phyloP scores from a whole-genome alignment of 495 filamentous ascomycete genomes.

The Wilcoxina mikolae region DNA sequence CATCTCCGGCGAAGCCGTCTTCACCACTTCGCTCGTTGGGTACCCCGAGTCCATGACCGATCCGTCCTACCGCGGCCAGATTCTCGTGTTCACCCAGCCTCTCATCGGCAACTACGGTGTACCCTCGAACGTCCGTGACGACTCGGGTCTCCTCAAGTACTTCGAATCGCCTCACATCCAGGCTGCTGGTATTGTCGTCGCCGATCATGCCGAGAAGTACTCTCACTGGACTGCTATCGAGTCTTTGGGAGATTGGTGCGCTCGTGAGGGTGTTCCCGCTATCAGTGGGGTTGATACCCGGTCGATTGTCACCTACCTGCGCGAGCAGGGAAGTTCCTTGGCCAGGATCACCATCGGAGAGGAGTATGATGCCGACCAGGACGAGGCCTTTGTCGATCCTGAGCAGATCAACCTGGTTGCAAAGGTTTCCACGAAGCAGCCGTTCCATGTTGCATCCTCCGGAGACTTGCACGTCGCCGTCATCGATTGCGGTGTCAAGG shows the following conservation, averaged over 20 bases:
- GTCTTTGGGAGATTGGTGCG: constrained; percentile 85
- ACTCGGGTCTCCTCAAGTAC: constrained; percentile 70
- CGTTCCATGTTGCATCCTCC: constrained; percentile 72
- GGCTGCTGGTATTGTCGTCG: constrained; percentile 86
- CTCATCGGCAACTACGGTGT: constrained; percentile 98
- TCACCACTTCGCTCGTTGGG: constrained; percentile 51
- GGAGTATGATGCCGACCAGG: constrained; percentile 96
- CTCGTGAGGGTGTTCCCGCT: constrained; percentile 84
- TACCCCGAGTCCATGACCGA: constrained; percentile 98
- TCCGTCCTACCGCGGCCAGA: constrained; percentile 96
- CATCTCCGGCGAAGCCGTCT: constrained; percentile 88
- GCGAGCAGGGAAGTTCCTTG: constrained; percentile 89
- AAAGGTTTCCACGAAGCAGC: constrained; percentile 90
- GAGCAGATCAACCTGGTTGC: constrained; percentile 92
- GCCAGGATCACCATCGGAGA: constrained; percentile 91
- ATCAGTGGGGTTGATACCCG: constrained; percentile 96
- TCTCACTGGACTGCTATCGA: constrained; percentile 98
- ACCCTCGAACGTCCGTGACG: constrained; percentile 53
- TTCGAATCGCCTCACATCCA: constrained; percentile 96
- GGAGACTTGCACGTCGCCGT: constrained; percentile 83
- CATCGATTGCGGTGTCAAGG: constrained; percentile 97
- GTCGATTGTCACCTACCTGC: constrained; percentile 85
- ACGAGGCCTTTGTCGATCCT: constrained; percentile 88
- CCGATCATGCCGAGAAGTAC: constrained; percentile 83
- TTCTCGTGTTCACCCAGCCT: constrained; percentile 96